Base-by-base conservation (phyloP, 176 grass and related monocot species). In the Triticum urartu region DNA sequence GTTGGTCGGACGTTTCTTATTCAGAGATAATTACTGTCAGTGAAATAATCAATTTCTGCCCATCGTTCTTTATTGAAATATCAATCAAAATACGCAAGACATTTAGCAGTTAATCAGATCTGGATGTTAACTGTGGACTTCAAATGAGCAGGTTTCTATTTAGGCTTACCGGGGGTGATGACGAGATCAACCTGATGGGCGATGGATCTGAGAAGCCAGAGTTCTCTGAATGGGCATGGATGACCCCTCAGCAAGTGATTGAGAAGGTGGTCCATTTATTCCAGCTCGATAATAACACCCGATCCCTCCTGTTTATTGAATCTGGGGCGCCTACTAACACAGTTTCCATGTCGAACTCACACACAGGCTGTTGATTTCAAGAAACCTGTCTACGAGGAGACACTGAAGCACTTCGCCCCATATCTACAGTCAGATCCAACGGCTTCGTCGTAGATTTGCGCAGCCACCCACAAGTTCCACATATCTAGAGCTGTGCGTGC, bases 121-220 rank as follows among this genome's bases (percentile, higher is more conserved):
- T 58, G 48, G 36, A 26, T 22, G 5, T 73, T 40, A 91, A 50
- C 34, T 59, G 15, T 60, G 43, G 4, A n/a, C 47, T 18, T 67
- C 54, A 39, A 72, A 85, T 38, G n/a, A 77, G 50, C 71, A 99
- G 94, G 97, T 99, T 99, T 81, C 83, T 96, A 43, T 85, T 96
- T 82, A 93, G 83, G 86, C 91, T 99, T 60, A 94, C 92, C 5
- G 97, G 97, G 80, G 91, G 82, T 0, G 94, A 99, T 21, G 92
- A 93, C 50, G 97, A 94, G 73, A 92, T 99, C 64, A 92, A 96
- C 86, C 92, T 99, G 67, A 86, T 84, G 26, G 90, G 94, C 38
- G 97, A 99, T 30, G 97, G 94, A 65, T 89, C 94, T 30, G 94
- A 99, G 91, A 99, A 92, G 72, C 97, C 94, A 2, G 97, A 99